phyloP scores from a whole-genome alignment of 768 basidiomycete species.

The Auriscalpium microsporum region DNA sequence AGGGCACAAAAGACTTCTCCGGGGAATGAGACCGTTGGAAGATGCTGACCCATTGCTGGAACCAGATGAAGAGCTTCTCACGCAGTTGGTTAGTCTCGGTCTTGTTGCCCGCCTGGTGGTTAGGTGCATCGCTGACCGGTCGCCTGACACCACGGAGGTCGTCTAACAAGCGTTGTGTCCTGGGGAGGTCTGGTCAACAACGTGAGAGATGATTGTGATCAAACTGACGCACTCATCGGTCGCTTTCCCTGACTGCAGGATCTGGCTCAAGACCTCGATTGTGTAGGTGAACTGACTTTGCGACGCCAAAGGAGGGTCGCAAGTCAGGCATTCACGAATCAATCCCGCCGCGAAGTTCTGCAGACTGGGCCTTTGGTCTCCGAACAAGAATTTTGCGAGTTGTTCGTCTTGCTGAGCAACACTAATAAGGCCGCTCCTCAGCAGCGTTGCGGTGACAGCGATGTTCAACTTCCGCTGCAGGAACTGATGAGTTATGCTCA shows the following conservation, averaged over 20 bases:
- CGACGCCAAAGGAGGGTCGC: conserved; percentile 71
- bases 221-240: conserved; percentile 68
- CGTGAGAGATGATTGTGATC: conserved; percentile 2
- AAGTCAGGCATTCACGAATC: conserved; percentile 78
- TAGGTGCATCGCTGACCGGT: conserved; percentile 31
- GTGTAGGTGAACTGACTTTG: conserved; percentile 73
- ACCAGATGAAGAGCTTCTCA: conserved; percentile 70
- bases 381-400: conserved; percentile 75
- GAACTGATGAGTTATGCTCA: conserved; percentile 6
- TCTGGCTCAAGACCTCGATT: conserved; percentile 72
- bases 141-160: conserved; percentile 69
- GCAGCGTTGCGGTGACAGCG: conserved; percentile 81
- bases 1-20: conserved; percentile 92
- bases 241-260: conserved; percentile 64
- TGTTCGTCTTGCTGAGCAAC: conserved; percentile 79
- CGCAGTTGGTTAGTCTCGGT: conserved; percentile 69
- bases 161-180: conserved; percentile 65
- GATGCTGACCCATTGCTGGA: conserved; percentile 93
- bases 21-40: conserved; percentile 87
- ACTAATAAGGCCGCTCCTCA: conserved; percentile 76
- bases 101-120: conserved; percentile 43
- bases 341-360: conserved; percentile 77
- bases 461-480: conserved; percentile 91
- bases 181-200: conserved; percentile 20
- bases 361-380: conserved; percentile 68